Conservation (phyloP, 2,329 filamentous ascomycete genomes). For the Drechmeria coniospora region DNA sequence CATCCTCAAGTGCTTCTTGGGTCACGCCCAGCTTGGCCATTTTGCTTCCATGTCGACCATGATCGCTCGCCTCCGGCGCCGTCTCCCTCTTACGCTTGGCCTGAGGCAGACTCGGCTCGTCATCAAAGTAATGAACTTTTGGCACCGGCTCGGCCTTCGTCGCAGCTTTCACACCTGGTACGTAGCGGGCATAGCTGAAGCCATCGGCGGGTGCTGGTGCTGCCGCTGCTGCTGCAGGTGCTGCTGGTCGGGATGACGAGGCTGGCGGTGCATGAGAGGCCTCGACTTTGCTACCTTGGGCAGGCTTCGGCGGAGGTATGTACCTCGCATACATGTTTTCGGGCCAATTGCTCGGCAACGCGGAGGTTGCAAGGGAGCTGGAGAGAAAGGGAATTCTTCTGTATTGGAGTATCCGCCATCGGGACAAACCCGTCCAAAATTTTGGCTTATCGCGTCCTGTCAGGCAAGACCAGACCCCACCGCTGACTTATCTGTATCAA, state of each 20-base stretch:
- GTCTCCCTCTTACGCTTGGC: slow-evolving; percentile 22
- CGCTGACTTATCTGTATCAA: slow-evolving; percentile 20
- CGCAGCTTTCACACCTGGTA: slow-evolving; percentile 16
- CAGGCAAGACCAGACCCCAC: slow-evolving; percentile 17
- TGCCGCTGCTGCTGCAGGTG: slow-evolving; percentile 3
- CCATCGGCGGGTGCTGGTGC: slow-evolving; percentile 6
- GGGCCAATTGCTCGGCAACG: slow-evolving; percentile 10
- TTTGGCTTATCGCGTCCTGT: slow-evolving; percentile 26
- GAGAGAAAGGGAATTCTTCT: not conserved
- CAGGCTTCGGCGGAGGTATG: slow-evolving; percentile 19
- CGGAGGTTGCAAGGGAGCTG: too few relatives aligned
- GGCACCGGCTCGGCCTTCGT: slow-evolving; percentile 5
- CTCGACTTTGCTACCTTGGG: too few relatives aligned
- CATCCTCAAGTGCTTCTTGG: slow-evolving; percentile 3
- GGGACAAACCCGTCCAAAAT: slow-evolving; percentile 12
- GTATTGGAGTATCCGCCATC: too few relatives aligned
- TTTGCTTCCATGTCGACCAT: slow-evolving; percentile 17
- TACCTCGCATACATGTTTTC: slow-evolving; percentile 27
- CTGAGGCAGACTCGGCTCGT: slow-evolving; percentile 10
- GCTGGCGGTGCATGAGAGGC: not conserved
- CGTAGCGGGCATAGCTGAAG: slow-evolving; percentile 25
- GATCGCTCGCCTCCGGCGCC: slow-evolving; percentile 12
- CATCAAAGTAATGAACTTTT: slow-evolving; percentile 13
- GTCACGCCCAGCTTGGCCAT: slow-evolving; percentile 13
- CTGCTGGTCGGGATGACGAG: not conserved